A percentile compares a stretch with the other conserved stretches of the same genome.
phyloP scores from a whole-genome alignment of 2,329 filamentous ascomycete species.

The Colletotrichum sp. region DNA sequence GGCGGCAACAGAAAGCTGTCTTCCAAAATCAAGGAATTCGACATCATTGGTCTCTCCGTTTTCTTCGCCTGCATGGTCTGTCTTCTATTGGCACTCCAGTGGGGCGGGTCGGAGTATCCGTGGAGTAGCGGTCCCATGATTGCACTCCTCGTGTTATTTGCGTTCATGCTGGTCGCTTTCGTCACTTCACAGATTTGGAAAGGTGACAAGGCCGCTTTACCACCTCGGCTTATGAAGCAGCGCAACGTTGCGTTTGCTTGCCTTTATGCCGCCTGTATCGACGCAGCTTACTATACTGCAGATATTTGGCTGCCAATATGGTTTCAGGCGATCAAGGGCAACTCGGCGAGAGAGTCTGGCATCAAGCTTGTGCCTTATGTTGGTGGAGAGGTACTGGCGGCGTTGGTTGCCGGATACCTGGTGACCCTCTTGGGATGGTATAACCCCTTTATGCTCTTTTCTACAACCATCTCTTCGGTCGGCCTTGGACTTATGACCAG shows the following conservation, averaged over 20 bases:
- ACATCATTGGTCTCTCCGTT: constrained; percentile 24
- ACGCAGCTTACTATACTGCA: constrained; percentile 34
- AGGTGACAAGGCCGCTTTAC: constrained; percentile 40
- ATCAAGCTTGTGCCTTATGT: constrained; percentile 35
- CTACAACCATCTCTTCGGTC: constrained; percentile 30
- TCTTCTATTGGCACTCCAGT: constrained; percentile 50
- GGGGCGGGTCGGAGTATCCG: constrained; percentile 39
- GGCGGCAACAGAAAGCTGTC: constrained; percentile 12
- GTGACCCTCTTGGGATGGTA: constrained; percentile 40
- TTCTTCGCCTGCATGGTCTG: constrained; percentile 35
- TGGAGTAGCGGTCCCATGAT: constrained; percentile 38
- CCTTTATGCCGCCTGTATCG: constrained; percentile 25
- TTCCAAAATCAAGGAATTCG: constrained; percentile 25
- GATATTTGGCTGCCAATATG: constrained; percentile 37
- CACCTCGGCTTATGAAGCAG: constrained; percentile 36
- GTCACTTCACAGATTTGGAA: constrained; percentile 36
- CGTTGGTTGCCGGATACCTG: constrained; percentile 28
- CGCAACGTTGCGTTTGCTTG: constrained; percentile 25
- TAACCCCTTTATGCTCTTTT: constrained; percentile 35
- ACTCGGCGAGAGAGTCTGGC: constrained; percentile 34
- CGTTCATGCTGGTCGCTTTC: constrained; percentile 33
- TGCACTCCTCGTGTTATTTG: constrained; percentile 36
- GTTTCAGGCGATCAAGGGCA: constrained; percentile 38
- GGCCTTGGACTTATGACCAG: constrained; percentile 23
- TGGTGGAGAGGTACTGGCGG: constrained; percentile 30